Evolutionary conservation across 2,329 filamentous ascomycete species (phyloP).

Genomic region (Penicillium decumbens): DNA sequence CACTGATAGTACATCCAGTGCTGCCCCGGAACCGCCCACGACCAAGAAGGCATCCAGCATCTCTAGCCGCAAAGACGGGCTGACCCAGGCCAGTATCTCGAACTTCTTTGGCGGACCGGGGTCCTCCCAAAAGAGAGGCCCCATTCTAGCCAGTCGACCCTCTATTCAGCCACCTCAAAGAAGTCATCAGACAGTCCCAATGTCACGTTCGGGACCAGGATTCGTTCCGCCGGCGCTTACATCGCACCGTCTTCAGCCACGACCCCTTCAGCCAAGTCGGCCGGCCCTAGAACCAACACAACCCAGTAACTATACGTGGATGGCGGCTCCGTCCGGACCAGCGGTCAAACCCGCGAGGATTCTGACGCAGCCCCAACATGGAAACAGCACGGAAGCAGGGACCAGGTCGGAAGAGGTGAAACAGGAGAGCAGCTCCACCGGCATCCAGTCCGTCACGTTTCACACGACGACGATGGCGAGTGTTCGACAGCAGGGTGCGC

Average conservation of each 20-base stretch:
- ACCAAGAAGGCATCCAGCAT: conserved; percentile 28
- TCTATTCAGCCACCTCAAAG: conserved; percentile 9
- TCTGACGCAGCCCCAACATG: conserved; percentile 11
- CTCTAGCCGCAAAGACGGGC: conserved; percentile 35
- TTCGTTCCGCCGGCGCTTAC: conserved; percentile 22
- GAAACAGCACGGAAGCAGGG: conserved; percentile 11
- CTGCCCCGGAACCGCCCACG: conserved; percentile 4
- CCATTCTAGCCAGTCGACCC: conserved; percentile 6
- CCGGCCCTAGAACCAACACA: conserved; percentile 31
- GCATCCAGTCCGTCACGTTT: conserved; percentile 33
- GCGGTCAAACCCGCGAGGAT: conserved; percentile 18
- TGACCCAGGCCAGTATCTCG: conserved; percentile 51
- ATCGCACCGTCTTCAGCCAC: conserved; percentile 31
- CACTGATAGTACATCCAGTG: conserved; percentile 21
- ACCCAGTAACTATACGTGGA: conserved; percentile 35
- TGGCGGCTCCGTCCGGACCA: conserved; percentile 25
- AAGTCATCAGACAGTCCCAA: conserved; percentile 10
- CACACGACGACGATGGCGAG: conserved; percentile 41
- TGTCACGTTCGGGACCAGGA: conserved; percentile 7
- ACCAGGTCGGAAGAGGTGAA: conserved; percentile 24
- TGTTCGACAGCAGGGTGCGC: conserved; percentile 23
- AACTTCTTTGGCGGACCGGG: conserved; percentile 46
- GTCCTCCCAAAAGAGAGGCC: conserved; percentile 15
- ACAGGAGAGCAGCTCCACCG: conserved; percentile 20
- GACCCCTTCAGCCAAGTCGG: conserved; percentile 30